Conservation (phyloP, 2,329 filamentous ascomycete genomes). For the Alternaria sp. region DNA sequence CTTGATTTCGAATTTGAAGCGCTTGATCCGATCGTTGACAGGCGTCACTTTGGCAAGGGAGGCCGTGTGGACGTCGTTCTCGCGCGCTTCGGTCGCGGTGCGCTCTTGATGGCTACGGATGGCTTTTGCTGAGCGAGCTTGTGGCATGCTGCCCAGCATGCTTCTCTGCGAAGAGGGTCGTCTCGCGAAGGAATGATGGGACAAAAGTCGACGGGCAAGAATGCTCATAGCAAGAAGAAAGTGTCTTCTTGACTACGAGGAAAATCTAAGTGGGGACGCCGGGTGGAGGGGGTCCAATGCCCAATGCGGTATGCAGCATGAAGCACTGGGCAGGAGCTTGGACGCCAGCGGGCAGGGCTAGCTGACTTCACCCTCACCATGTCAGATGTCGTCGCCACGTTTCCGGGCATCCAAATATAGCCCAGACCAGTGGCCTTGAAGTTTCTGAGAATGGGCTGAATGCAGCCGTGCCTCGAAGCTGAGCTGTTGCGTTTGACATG, state of each 20-base stretch:
- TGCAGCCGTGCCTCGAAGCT: not conserved
- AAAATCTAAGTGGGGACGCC: constrained; percentile 32
- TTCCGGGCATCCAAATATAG: constrained; percentile 11
- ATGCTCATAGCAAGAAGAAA: constrained; percentile 30
- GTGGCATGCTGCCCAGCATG: constrained; percentile 43
- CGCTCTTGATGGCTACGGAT: constrained; percentile 69
- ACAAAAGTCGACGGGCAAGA: constrained; percentile 25
- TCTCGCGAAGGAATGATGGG: constrained; percentile 19
- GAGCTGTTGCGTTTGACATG: constrained; percentile 1
- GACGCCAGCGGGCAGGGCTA: constrained; percentile 19
- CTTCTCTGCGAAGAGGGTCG: constrained; percentile 25
- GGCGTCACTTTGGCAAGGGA: constrained; percentile 67
- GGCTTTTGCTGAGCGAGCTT: constrained; percentile 43
- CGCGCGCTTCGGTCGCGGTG: constrained; percentile 76
- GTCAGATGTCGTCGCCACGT: constrained; percentile 7
- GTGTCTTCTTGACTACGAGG: constrained; percentile 24
- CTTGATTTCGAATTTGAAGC: constrained; percentile 71
- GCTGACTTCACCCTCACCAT: constrained; percentile 11
- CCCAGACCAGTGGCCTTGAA: not conserved
- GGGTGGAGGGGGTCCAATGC: constrained; percentile 21
- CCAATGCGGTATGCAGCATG: constrained; percentile 25
- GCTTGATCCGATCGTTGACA: constrained; percentile 71
- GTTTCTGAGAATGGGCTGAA: not conserved
- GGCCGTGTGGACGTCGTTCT: constrained; percentile 70
- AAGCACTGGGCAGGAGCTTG: constrained; percentile 26